Evolutionary conservation across 495 filamentous ascomycete genomes (phyloP), one percentile per base, ranked within the genome.

Genomic region (Amniculicola lignicola): DNA sequence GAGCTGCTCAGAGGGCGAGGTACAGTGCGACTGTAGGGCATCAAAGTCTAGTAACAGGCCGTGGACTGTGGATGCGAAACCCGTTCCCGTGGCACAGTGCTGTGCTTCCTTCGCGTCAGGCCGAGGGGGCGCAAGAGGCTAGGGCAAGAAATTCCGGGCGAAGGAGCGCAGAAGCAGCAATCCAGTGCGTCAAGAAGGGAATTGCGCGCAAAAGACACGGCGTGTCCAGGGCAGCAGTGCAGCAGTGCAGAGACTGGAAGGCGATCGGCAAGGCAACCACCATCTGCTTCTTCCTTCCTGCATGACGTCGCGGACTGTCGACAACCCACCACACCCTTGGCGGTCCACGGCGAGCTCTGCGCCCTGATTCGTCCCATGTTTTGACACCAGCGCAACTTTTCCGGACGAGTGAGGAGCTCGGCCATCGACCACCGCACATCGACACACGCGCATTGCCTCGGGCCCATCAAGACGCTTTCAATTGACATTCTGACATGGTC

Each of bases 401-500:
- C 27, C 23, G 23, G 27, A 50, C 19, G 37, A 22, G 33, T 18
- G 29, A 25, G 22, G 3, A 19, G 31, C 29, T 25, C 29, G 16
- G 16, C 23, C 10, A 37, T 38, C 33, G 16, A 33, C 46, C 21
- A 50, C 18, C 46, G 14, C 12, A 33, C 11, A 29, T 4, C 29
- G 25, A 37, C 29, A 23, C 46, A 38, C 46, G 31, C 49, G 36
- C 29, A 29, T 9, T 19, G 27, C n/a, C n/a, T n/a, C n/a, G n/a
- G n/a, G n/a, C n/a, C n/a, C n/a, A n/a, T n/a, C 9, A 7, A 41
- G 38, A 6, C 10, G 7, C 38, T 18, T 41, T 19, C 9, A 23
- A 35, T 19, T n/a, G n/a, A 21, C 23, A 15, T 21, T 19, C 25
- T 19, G 40, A 21, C 22, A 67, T 70, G 67, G 63, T 57, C 48